phyloP scores from a whole-genome alignment of 768 basidiomycete species.

The Suillus cothurnatus region DNA sequence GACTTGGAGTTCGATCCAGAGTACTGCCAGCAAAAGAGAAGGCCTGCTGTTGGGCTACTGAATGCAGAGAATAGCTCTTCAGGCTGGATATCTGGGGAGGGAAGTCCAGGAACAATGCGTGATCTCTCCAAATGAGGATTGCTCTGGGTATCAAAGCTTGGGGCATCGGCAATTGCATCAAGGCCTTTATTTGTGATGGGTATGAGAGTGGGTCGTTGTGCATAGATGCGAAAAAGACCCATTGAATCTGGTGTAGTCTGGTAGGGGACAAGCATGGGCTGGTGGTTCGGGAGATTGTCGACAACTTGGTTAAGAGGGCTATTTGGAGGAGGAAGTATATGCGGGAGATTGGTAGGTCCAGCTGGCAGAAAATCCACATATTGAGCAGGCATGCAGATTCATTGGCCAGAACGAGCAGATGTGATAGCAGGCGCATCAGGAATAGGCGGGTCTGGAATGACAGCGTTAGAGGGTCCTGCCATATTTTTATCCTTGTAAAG shows the following conservation, averaged over 20 bases:
- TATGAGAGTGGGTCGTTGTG: not conserved
- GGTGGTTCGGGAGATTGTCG: not conserved
- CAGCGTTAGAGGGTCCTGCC: not conserved
- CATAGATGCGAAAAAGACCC: constrained; percentile 9
- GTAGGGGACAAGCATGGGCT: not conserved
- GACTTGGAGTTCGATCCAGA: constrained; percentile 31
- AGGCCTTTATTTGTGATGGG: not conserved
- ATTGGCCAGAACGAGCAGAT: not conserved
- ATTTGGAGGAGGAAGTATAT: not conserved
- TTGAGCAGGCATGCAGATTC: not conserved
- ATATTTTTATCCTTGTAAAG: not conserved
- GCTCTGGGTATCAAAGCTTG: not conserved
- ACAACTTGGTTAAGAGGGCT: not conserved
- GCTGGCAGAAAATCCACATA: constrained; percentile 9
- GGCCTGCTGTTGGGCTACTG: constrained; percentile 22
- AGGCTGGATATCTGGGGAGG: not conserved
- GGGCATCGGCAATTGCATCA: constrained; percentile 2
- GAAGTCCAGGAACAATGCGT: not conserved
- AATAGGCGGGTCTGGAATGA: not conserved
- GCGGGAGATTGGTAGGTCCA: not conserved
- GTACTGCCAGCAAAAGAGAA: constrained; percentile 35
- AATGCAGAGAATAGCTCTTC: constrained; percentile 14
- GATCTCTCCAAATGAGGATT: not conserved
- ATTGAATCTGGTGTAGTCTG: not conserved
- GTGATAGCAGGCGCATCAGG: not conserved